A percentile compares a stretch with the other conserved stretches of the same genome.
phyloP scores from a whole-genome alignment of 352 stramenopile genomes.

The Elongisporangium anandrum region DNA sequence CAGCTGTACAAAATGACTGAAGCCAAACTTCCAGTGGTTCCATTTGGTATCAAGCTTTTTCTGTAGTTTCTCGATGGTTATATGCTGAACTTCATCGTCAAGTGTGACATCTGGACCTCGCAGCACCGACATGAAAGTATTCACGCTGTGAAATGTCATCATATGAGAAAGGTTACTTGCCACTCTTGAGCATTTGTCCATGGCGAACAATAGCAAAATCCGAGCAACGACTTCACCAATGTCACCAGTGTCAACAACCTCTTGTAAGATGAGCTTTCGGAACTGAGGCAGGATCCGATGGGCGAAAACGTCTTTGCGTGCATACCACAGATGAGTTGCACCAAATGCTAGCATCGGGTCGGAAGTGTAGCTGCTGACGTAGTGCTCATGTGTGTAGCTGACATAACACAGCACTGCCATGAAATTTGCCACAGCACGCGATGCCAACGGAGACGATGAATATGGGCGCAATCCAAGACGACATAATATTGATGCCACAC shows the following conservation, averaged over 20 bases:
- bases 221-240: constrained; percentile 13
- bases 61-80: too few relatives aligned
- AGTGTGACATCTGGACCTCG: too few relatives aligned
- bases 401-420: constrained; percentile 20
- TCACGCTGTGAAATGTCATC: too few relatives aligned
- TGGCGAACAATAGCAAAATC: constrained; percentile 20
- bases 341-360: constrained; percentile 15
- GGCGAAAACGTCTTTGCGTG: background rate
- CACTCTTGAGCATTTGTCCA: constrained; percentile 8
- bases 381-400: constrained; percentile 9
- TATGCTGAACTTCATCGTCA: too few relatives aligned
- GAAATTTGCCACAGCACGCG: constrained; percentile 13
- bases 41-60: background rate
- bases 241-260: constrained; percentile 13
- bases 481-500: constrained; percentile 16
- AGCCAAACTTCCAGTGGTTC: background rate
- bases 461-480: constrained; percentile 14
- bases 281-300: constrained; percentile 15
- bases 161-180: too few relatives aligned
- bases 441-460: constrained; percentile 12
- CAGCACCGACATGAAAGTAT: too few relatives aligned
- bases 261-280: constrained; percentile 11
- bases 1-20: background rate
- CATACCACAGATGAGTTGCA: constrained; percentile 14
- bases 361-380: constrained; percentile 14